These are phyloP conservation scores for Naematelia aurantialba DNA, from an alignment of 768 basidiomycete species.

Conservation along the genomic window DNA sequence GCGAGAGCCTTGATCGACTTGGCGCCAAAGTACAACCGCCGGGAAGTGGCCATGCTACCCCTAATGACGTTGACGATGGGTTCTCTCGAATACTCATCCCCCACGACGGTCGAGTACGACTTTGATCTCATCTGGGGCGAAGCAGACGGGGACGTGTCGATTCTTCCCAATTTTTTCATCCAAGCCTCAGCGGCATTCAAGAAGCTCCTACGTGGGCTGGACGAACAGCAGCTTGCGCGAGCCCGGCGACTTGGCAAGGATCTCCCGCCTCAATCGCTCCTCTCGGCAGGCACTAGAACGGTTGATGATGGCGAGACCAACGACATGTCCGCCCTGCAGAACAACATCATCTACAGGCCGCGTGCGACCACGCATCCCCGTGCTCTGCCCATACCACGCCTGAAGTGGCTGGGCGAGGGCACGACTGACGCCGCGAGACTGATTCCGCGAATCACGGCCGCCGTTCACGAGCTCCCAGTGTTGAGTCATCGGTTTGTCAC, in stretches of 20 bases:
- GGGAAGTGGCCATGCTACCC: constrained; percentile 33
- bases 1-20: constrained; percentile 28
- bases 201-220: constrained; percentile 28
- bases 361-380: constrained; percentile 2
- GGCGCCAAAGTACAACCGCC: constrained; percentile 21
- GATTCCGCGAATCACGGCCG: constrained; percentile 29
- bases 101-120: constrained; percentile 33
- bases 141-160: constrained; percentile 32
- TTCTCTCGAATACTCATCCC: constrained; percentile 28
- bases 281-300: neutral
- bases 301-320: neutral
- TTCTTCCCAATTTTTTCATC: constrained; percentile 37
- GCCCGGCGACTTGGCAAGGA: constrained; percentile 2
- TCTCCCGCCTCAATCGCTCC: neutral
- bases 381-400: constrained; percentile 22
- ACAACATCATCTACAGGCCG: constrained; percentile 4
- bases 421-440: constrained; percentile 33
- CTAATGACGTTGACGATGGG: constrained; percentile 37
- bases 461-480: constrained; percentile 25
- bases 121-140: constrained; percentile 39
- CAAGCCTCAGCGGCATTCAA: constrained; percentile 27
- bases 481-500: constrained; percentile 44
- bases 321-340: neutral
- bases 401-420: constrained; percentile 36
- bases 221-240: constrained; percentile 28